Evolutionary conservation across 2,329 filamentous ascomycete genomes (phyloP), one percentile per base, ranked within the genome.

Genomic region (Lachnellula hyalina): DNA sequence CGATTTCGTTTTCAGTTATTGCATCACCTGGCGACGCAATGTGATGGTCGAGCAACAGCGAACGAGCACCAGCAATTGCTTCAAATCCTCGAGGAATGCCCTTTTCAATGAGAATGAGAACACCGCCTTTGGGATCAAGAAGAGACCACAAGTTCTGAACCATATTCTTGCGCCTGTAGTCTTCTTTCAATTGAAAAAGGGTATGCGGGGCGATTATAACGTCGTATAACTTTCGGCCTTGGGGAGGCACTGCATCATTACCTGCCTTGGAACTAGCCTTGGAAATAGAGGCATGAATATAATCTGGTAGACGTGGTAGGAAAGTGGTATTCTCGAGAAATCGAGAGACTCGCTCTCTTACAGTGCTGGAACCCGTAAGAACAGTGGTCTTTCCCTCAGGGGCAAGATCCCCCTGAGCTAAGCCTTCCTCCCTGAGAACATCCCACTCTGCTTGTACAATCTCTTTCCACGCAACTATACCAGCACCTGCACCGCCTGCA

Each of bases 11-110:
- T 50, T 70, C 73, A 34, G 76, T 71, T 11, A 71, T 65, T 9
- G 73, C 72, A 12, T 76, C 74, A 3, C 74, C 76, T 0, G 86
- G 85, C 14, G 83, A 83, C 12, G 84, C 73, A 53, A 96, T 87
- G 68, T 89, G 85, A 45, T 87, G 83, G 57, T 88, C 82, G 0
- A 97, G 77, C 0, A 99, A 75, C 56, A 89, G 83, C 42, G 91
- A 81, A 49, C 94, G 85, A 5, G 92, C 91, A 47, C 87, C 88
- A 11, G 90, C 93, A 41, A 99, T 83, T 14, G 90, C 89, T 70
- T 97, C 94, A 62, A 99, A 99, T 0, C 94, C 94, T 44, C 90
- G 84, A 12, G 91, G 89, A 12, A 96, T 83, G 0, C 91, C 94
- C 70, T 96, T 97, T 70, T 99, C 94, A 21, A 96, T 74, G 3